Evolutionary conservation across 305 asterid species (phyloP).

Genomic region (Striga hermonthica): DNA sequence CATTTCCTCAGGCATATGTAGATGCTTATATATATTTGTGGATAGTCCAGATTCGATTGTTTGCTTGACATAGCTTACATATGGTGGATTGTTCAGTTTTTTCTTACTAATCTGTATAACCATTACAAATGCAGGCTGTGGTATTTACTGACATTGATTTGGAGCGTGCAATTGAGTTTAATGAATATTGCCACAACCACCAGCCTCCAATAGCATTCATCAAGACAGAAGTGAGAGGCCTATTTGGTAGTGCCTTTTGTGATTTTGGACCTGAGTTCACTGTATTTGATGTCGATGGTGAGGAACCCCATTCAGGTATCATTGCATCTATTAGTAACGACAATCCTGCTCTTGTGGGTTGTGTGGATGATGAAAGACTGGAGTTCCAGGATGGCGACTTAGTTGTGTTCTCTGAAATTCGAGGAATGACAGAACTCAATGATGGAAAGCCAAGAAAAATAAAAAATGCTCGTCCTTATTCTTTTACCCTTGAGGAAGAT

Average conservation of each 20-base stretch:
- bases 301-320: constrained; percentile 10
- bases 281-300: constrained; percentile 1
- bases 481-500: constrained; percentile 11
- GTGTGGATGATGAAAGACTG: constrained; percentile 5
- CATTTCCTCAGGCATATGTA: neutral
- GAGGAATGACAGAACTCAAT: constrained; percentile 4
- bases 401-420: constrained; percentile 12
- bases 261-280: constrained; percentile 5
- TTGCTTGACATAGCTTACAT: neutral
- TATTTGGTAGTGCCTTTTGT: constrained; percentile 3
- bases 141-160: neutral
- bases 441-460: constrained; percentile 18
- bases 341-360: constrained; percentile 1
- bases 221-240: constrained; percentile 4
- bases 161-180: constrained; percentile 3
- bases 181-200: constrained; percentile 10
- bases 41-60: neutral
- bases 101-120: neutral
- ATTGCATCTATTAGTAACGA: constrained; percentile 8
- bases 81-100: neutral
- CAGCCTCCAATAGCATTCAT: constrained; percentile 9
- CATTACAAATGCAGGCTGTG: constrained; percentile 8
- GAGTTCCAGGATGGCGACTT: neutral
- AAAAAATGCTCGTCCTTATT: neutral
- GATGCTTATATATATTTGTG: neutral